These are phyloP conservation scores for Trichoderma sp. DNA, from an alignment of 2,329 filamentous ascomycete species.

Conservation along the genomic window DNA sequence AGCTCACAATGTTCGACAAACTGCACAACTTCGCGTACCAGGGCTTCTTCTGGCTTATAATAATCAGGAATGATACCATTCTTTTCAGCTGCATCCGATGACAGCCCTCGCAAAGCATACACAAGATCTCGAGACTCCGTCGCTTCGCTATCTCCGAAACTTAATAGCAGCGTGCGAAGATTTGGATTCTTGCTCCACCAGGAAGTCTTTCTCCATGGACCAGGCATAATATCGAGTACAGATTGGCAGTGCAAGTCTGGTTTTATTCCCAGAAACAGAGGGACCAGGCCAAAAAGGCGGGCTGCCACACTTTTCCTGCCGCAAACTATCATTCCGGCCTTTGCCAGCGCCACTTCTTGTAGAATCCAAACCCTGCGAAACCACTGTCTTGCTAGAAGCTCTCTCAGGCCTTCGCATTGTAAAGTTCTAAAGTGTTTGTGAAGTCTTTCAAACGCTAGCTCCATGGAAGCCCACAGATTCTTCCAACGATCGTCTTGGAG, in stretches of 20 bases:
- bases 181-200: not conserved
- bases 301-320: not conserved
- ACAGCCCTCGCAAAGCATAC: not conserved
- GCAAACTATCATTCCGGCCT: not conserved
- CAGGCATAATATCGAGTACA: slow-evolving; percentile 9
- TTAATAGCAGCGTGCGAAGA: not conserved
- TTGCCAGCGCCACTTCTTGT: slow-evolving; percentile 2
- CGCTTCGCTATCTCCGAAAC: not conserved
- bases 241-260: not conserved
- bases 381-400: not conserved
- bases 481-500: not conserved
- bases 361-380: slow-evolving; percentile 8
- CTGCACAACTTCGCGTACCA: not conserved
- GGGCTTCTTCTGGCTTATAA: rapidly evolving
- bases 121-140: not conserved
- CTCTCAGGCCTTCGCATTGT: not conserved
- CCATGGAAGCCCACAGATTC: not conserved
- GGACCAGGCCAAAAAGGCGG: not conserved
- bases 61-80: not conserved
- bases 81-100: not conserved
- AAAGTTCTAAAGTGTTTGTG: rapidly evolving
- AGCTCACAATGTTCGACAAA: not conserved
- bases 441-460: rapidly evolving
- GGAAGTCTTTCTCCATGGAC: not conserved
- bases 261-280: not conserved